These are phyloP conservation scores for Mycena citricolor DNA, from an alignment of 1,284 basidiomycete genomes.

Conservation along the genomic window DNA sequence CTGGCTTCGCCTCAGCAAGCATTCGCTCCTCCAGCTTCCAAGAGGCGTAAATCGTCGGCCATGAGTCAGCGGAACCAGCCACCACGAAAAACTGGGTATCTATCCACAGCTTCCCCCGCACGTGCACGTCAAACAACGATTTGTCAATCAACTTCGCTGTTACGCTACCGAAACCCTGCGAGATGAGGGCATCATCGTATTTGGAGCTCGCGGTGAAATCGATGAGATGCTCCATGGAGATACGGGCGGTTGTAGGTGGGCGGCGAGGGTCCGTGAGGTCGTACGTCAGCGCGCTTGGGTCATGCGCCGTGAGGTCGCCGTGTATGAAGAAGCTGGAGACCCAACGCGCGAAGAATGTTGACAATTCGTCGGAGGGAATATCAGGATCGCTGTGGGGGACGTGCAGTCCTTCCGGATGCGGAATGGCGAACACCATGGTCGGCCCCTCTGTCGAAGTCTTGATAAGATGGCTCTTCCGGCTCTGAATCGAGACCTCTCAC, in stretches of 20 bases:
- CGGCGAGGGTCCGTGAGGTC: conserved; percentile 4
- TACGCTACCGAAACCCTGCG: conserved; percentile 11
- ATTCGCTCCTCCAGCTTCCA: conserved; percentile 18
- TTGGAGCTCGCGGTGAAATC: conserved; percentile 11
- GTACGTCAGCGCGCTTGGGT: conserved; percentile 11
- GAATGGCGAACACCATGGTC: conserved; percentile 11
- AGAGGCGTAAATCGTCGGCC: conserved; percentile 12
- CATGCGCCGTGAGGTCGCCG: conserved; percentile 17
- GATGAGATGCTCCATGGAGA: too few relatives aligned
- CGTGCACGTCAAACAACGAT: conserved; percentile 11
- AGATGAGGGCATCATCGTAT: conserved; percentile 16
- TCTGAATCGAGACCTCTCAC: conserved; percentile 5
- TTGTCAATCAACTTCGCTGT: too few relatives aligned
- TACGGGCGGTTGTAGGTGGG: conserved; percentile 10
- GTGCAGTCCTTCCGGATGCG: conserved; percentile 3
- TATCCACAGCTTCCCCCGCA: conserved; percentile 13
- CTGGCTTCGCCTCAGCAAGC: background rate
- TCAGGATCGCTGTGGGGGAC: conserved; percentile 18
- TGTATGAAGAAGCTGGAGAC: conserved; percentile 18
- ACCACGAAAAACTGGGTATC: conserved; percentile 10
- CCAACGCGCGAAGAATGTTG: conserved; percentile 16
- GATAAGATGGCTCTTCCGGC: too few relatives aligned
- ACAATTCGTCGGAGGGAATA: conserved; percentile 10
- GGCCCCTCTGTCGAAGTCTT: conserved; percentile 10
- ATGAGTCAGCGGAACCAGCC: conserved; percentile 13